Percentiles rank a stretch among this genome's conserved stretches.
Conservation (phyloP, 495 filamentous ascomycete genomes). For the Apodospora peruviana region DNA sequence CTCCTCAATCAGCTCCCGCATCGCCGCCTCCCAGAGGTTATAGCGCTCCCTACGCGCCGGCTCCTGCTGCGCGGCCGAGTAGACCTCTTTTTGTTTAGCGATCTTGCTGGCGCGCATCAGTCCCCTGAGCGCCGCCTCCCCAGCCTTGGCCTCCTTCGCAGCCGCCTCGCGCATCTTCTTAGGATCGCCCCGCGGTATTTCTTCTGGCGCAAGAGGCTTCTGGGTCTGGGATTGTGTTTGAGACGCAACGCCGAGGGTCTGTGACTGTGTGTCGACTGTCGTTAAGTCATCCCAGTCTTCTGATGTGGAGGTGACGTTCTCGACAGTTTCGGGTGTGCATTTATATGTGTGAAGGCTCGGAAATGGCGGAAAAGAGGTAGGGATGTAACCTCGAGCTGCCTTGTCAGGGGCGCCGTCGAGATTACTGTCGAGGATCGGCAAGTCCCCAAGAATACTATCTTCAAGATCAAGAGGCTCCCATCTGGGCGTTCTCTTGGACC, state of each 20-base stretch:
- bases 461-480: constrained; percentile 25
- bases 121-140: constrained; percentile 37
- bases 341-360: constrained; percentile 42
- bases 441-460: constrained; percentile 25
- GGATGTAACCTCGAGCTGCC: constrained; percentile 35
- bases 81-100: constrained; percentile 44
- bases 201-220: constrained; percentile 23
- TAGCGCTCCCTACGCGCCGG: constrained; percentile 29
- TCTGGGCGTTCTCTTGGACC: constrained; percentile 20
- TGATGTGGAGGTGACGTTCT: constrained; percentile 15
- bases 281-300: constrained; percentile 19
- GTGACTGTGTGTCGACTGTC: constrained; percentile 7
- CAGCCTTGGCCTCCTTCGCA: constrained; percentile 39
- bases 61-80: constrained; percentile 29
- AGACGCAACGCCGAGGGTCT: background rate
- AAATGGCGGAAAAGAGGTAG: constrained; percentile 36
- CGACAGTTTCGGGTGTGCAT: constrained; percentile 34
- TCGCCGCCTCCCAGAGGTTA: constrained; percentile 36
- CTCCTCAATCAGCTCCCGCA: constrained; percentile 34
- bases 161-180: constrained; percentile 39
- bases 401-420: constrained; percentile 39
- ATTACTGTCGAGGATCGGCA: constrained; percentile 35
- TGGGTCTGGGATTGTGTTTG: constrained; percentile 13
- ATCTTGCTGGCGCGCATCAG: constrained; percentile 43
- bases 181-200: constrained; percentile 27